These are phyloP conservation scores for Sordariomycetes sp. DNA, from an alignment of 2,329 filamentous ascomycete species.

Conservation along the genomic window DNA sequence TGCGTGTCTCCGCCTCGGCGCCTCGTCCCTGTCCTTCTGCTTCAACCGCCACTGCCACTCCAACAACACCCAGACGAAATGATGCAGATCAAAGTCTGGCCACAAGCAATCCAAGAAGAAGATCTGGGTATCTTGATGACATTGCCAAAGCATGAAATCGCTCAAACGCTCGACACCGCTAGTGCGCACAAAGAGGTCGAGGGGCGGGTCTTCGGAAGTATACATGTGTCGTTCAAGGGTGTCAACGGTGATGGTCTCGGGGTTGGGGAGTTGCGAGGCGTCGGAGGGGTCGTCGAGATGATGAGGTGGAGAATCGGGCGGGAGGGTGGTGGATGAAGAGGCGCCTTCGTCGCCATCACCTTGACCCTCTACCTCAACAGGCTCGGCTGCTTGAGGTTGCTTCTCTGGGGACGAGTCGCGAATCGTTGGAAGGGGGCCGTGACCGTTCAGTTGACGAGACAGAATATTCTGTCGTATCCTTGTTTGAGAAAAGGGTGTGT, in stretches of 20 bases:
- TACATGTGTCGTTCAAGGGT: slow-evolving; percentile 83
- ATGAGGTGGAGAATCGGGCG: slow-evolving; percentile 41
- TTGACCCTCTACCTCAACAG: slow-evolving; percentile 34
- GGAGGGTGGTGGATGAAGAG: slow-evolving; percentile 52
- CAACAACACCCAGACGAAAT: slow-evolving; percentile 83
- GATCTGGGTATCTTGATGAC: slow-evolving; percentile 83
- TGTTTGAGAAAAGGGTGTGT: slow-evolving; percentile 74
- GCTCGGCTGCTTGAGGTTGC: slow-evolving; percentile 28
- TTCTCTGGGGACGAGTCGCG: slow-evolving; percentile 36
- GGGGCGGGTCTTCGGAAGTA: slow-evolving; percentile 73
- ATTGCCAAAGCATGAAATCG: slow-evolving; percentile 99
- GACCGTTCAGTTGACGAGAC: slow-evolving; percentile 48
- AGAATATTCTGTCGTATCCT: slow-evolving; percentile 82
- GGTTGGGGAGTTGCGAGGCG: slow-evolving; percentile 48
- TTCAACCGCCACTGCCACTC: slow-evolving; percentile 74
- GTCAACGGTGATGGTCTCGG: slow-evolving; percentile 77
- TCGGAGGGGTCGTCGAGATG: slow-evolving; percentile 20
- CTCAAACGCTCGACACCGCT: slow-evolving; percentile 88
- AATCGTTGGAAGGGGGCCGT: slow-evolving; percentile 39
- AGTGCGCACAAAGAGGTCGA: slow-evolving; percentile 86
- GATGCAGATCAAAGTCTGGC: slow-evolving; percentile 92
- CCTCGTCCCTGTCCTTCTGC: slow-evolving; percentile 42
- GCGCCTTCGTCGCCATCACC: slow-evolving; percentile 41
- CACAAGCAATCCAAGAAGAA: slow-evolving; percentile 88
- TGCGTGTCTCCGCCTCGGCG: slow-evolving; percentile 22